Evolutionary conservation across 2,329 filamentous ascomycete genomes (phyloP).

Genomic region (Penicillium fuscoglaucum): DNA sequence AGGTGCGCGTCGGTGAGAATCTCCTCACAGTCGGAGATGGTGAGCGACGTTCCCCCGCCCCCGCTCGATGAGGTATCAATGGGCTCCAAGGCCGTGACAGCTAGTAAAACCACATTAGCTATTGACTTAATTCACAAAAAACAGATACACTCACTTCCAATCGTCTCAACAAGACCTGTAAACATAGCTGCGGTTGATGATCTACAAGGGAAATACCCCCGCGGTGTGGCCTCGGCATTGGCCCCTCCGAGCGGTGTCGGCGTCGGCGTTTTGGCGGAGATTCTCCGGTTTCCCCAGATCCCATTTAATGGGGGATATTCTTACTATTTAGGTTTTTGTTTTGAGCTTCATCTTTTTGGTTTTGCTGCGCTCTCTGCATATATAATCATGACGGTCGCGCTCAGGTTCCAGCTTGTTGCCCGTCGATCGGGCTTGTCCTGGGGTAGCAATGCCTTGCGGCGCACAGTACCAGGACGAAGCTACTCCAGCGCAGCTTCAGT

Average conservation of each 20-base stretch:
- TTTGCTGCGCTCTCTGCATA: not conserved
- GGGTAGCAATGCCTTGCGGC: slow-evolving; percentile 24
- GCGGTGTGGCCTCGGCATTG: slow-evolving; percentile 23
- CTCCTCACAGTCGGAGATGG: slow-evolving; percentile 71
- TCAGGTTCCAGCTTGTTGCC: slow-evolving; percentile 28
- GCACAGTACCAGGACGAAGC: slow-evolving; percentile 30
- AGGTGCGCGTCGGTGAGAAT: slow-evolving; percentile 81
- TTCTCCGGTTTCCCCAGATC: slow-evolving; percentile 21
- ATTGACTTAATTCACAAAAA: not conserved
- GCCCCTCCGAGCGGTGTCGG: slow-evolving; percentile 27
- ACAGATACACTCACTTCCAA: slow-evolving; percentile 71
- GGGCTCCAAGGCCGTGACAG: slow-evolving; percentile 76
- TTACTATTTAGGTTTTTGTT: slow-evolving; percentile 8
- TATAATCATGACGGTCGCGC: slow-evolving; percentile 27
- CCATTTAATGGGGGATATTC: slow-evolving; percentile 14
- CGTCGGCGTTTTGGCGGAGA: slow-evolving; percentile 30
- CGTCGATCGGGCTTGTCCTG: slow-evolving; percentile 24
- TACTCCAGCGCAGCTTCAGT: slow-evolving; percentile 45
- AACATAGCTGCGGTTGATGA: slow-evolving; percentile 66
- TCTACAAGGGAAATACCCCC: slow-evolving; percentile 17
- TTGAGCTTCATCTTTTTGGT: not conserved
- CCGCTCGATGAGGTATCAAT: slow-evolving; percentile 71
- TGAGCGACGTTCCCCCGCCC: slow-evolving; percentile 83
- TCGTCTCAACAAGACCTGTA: slow-evolving; percentile 87
- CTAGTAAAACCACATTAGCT: slow-evolving; percentile 52